phyloP scores from a whole-genome alignment of 2,329 filamentous ascomycete species.

The Monosporascus sp. region DNA sequence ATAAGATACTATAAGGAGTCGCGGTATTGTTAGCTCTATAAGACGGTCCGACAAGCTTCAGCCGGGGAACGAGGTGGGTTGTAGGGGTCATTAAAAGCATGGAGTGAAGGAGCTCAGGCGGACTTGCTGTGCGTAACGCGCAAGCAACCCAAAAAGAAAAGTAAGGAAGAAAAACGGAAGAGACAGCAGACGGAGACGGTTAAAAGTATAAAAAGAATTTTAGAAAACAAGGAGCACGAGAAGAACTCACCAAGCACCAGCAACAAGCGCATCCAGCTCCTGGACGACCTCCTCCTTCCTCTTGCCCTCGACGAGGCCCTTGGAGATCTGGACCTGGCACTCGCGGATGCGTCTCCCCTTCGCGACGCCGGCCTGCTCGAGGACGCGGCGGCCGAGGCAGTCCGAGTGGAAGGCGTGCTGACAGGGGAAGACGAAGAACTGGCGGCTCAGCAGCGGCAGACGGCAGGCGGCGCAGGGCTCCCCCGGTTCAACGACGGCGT shows the following conservation, averaged over 20 bases:
- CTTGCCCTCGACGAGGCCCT: slow-evolving; percentile 62
- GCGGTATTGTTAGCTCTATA: slow-evolving; percentile 22
- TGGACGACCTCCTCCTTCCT: slow-evolving; percentile 77
- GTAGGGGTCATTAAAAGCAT: no score
- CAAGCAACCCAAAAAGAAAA: not conserved
- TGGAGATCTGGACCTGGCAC: slow-evolving; percentile 76
- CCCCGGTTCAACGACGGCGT: slow-evolving; percentile 93
- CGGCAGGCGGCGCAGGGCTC: slow-evolving; percentile 90
- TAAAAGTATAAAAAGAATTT: not conserved
- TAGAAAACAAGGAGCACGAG: slow-evolving; percentile 2
- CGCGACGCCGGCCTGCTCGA: slow-evolving; percentile 72
- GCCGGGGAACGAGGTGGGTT: no score
- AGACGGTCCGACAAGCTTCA: no score
- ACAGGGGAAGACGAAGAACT: slow-evolving; percentile 98
- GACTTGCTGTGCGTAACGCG: no score
- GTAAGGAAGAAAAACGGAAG: not conserved
- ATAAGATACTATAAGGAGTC: slow-evolving; percentile 64
- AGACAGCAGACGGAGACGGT: not conserved
- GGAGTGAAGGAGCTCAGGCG: no score
- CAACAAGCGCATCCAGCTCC: slow-evolving; percentile 89
- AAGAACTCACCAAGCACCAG: slow-evolving; percentile 69
- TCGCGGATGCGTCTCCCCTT: slow-evolving; percentile 78
- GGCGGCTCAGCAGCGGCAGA: slow-evolving; percentile 77
- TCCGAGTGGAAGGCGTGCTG: slow-evolving; percentile 98
- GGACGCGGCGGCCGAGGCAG: slow-evolving; percentile 79